Percentiles rank a stretch among this genome's conserved stretches.
phyloP scores from a whole-genome alignment of 2,329 filamentous ascomycete species.

The Dendrostoma leiphaemia region DNA sequence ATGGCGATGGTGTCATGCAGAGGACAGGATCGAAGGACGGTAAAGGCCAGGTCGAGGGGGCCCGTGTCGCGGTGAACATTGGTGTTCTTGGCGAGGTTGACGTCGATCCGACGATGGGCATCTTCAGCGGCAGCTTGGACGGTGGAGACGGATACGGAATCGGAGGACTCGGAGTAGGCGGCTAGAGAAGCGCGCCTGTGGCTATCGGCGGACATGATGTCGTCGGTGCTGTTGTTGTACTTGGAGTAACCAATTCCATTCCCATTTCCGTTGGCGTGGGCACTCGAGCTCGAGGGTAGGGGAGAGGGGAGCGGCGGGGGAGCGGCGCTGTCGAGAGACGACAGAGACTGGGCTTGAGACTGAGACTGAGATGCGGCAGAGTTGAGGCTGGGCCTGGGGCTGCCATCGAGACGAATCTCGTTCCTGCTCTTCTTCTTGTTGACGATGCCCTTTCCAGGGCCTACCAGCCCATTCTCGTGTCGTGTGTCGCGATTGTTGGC shows the following conservation, averaged over 20 bases:
- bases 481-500: conserved; percentile 67
- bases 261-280: conserved; percentile 11
- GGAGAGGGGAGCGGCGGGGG: conserved; percentile 25
- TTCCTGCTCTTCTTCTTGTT: conserved; percentile 45
- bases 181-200: conserved; percentile 48
- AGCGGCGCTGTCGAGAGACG: conserved; percentile 22
- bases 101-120: conserved; percentile 65
- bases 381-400: conserved; percentile 22
- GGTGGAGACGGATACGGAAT: conserved; percentile 20
- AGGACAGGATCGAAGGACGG: conserved; percentile 85
- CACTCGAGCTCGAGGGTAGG: conserved; percentile 27
- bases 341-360: conserved; percentile 21
- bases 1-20: conserved; percentile 95
- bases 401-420: conserved; percentile 36
- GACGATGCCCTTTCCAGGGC: conserved; percentile 56
- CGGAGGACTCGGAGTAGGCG: conserved; percentile 37
- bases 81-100: conserved; percentile 66
- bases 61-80: conserved; percentile 69
- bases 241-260: conserved; percentile 33
- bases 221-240: conserved; percentile 37
- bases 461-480: conserved; percentile 86
- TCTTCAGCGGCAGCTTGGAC: conserved; percentile 33
- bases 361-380: conserved; percentile 9
- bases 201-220: conserved; percentile 36
- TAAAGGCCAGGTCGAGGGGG: conserved; percentile 74